phyloP scores from a whole-genome alignment of 352 stramenopile species.

The Pythium volutum region DNA sequence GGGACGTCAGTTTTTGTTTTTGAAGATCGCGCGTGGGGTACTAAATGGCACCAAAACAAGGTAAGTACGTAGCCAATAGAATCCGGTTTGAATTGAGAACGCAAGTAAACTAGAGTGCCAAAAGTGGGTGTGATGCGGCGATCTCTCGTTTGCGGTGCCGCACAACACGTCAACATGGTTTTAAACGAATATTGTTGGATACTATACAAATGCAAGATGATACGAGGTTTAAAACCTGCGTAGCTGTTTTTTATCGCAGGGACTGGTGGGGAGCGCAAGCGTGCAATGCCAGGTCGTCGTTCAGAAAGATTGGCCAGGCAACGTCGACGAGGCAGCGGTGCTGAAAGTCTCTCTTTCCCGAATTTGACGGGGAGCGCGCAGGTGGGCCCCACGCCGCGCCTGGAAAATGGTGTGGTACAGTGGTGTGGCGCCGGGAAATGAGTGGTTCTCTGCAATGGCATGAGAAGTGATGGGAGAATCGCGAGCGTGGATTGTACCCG shows the following conservation, averaged over 20 bases:
- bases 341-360: conserved; percentile 52
- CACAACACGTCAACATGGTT: conserved; percentile 6
- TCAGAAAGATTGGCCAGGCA: conserved; percentile 50
- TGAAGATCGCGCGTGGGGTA: conserved; percentile 25
- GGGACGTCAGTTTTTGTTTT: conserved; percentile 15
- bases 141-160: conserved; percentile 14
- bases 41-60: conserved; percentile 21
- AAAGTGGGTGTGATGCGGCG: conserved; percentile 12
- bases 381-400: conserved; percentile 16
- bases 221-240: conserved; percentile 10
- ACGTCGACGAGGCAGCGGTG: conserved; percentile 40
- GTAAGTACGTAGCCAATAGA: conserved; percentile 7
- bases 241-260: conserved; percentile 10
- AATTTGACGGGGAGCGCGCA: conserved; percentile 58
- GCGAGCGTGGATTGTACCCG: background rate
- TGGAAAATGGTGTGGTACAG: conserved; percentile 28
- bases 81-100: background rate
- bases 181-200: conserved; percentile 7
- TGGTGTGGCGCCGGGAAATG: conserved; percentile 24
- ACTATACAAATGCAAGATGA: conserved; percentile 11
- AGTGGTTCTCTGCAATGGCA: conserved; percentile 6
- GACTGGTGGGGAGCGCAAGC: conserved; percentile 24
- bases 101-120: conserved; percentile 11
- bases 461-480: background rate
- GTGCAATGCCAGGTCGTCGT: conserved; percentile 22